Evolutionary conservation across 2,329 filamentous ascomycete genomes (phyloP).

Genomic region (Sporothrix phasma): DNA sequence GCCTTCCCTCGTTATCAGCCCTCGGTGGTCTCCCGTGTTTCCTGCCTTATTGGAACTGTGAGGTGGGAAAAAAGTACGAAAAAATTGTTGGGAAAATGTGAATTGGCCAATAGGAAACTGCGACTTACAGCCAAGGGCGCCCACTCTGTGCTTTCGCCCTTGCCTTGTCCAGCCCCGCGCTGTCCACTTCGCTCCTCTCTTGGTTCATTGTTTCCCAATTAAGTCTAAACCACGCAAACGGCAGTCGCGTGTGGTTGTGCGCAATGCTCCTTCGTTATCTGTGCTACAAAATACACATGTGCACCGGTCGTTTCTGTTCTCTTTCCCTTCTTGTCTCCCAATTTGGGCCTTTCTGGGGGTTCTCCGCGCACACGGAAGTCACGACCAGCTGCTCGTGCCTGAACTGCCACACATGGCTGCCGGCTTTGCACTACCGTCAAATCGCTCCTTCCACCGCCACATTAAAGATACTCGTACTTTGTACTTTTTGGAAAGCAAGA

Average conservation of each 20-base stretch:
- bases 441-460: not conserved
- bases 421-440: not conserved
- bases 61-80: not conserved
- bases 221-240: not conserved
- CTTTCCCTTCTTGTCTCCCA: not conserved
- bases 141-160: too few species aligned
- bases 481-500: not conserved
- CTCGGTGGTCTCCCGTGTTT: not conserved
- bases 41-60: not conserved
- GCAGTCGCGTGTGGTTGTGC: not conserved
- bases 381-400: not conserved
- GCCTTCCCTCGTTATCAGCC: not conserved
- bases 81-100: slow-evolving; percentile 18
- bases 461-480: not conserved
- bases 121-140: slow-evolving; percentile 17
- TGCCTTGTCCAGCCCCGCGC: not conserved
- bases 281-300: not conserved
- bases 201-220: not conserved
- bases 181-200: not conserved
- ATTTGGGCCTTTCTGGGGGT: not conserved
- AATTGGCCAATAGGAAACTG: slow-evolving; percentile 17
- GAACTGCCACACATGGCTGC: not conserved
- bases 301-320: not conserved
- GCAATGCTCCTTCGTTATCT: not conserved
- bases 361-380: not conserved